Evolutionary conservation across 2,329 filamentous ascomycete species (phyloP).

Genomic region (Aspergillus fumigatus): DNA sequence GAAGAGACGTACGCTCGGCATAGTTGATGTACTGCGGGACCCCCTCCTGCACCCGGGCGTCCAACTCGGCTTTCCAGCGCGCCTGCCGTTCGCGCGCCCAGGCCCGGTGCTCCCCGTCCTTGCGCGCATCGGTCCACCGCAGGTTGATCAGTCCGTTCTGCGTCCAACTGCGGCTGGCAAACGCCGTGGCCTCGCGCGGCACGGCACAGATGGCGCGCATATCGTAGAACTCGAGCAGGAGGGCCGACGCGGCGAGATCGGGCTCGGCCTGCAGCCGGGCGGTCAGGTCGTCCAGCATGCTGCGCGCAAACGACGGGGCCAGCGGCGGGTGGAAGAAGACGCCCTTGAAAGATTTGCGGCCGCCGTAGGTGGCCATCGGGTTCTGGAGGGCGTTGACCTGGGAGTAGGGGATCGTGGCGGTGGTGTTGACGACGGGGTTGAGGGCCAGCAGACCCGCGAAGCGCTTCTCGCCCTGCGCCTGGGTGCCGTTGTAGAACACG

Average conservation of each 20-base stretch:
- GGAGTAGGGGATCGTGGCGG: constrained; percentile 40
- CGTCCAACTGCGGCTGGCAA: constrained; percentile 43
- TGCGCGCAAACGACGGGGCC: constrained; percentile 27
- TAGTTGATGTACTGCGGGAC: constrained; percentile 37
- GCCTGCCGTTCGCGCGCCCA: constrained; percentile 36
- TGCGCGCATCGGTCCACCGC: constrained; percentile 37
- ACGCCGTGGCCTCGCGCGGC: constrained; percentile 37
- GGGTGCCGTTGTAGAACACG: constrained; percentile 36
- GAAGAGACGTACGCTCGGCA: constrained; percentile 30
- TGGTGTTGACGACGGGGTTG: constrained; percentile 33
- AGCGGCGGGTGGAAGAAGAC: constrained; percentile 44
- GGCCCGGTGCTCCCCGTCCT: constrained; percentile 35
- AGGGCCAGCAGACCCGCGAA: constrained; percentile 38
- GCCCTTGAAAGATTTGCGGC: constrained; percentile 42
- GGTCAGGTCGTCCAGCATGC: constrained; percentile 29
- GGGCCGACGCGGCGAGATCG: constrained; percentile 25
- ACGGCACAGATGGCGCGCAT: constrained; percentile 38
- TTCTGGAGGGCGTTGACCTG: constrained; percentile 39
- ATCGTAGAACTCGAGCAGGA: constrained; percentile 43
- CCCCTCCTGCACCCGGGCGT: constrained; percentile 9
- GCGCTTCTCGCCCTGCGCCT: constrained; percentile 31
- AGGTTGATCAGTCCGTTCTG: constrained; percentile 42
- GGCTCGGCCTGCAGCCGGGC: constrained; percentile 22
- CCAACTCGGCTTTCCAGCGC: constrained; percentile 22
- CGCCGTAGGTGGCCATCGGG: constrained; percentile 35